These are phyloP conservation scores for Echria macrotheca DNA, from an alignment of 495 filamentous ascomycete species.

Conservation along the genomic window DNA sequence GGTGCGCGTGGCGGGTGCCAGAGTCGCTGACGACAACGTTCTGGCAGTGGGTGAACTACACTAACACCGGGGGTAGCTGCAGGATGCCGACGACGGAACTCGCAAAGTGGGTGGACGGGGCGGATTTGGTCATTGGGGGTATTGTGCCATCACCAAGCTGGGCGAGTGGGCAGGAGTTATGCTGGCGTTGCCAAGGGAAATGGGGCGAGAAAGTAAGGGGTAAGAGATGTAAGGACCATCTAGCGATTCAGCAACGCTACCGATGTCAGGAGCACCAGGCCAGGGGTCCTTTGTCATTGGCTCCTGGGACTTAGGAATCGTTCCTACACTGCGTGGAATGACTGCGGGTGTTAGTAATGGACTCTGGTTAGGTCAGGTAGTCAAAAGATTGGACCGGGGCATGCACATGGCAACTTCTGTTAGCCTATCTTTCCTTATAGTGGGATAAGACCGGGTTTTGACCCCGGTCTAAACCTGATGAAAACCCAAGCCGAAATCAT, in stretches of 20 bases:
- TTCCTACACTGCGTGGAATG: no score
- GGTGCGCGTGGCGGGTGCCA: background rate
- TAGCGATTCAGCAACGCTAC: background rate
- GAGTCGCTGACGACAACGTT: background rate
- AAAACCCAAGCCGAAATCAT: no score
- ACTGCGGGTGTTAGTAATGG: no score
- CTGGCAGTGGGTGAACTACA: background rate
- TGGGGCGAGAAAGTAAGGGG: background rate
- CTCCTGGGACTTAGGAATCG: background rate
- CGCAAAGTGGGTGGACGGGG: background rate
- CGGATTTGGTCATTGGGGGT: constrained; percentile 8
- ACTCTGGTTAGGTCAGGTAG: no score
- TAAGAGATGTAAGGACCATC: background rate
- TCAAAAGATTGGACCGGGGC: no score
- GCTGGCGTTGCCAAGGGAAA: background rate
- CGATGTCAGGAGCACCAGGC: background rate
- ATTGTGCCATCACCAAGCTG: background rate
- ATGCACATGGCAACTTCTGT: no score
- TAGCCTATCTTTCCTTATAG: no score
- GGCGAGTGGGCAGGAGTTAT: background rate
- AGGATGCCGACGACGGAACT: background rate
- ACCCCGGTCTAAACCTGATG: no score
- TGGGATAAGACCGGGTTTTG: no score
- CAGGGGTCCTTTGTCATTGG: constrained; percentile 1
- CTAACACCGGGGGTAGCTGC: background rate